These are phyloP conservation scores for Fusarium marasasianum DNA, from an alignment of 2,329 filamentous ascomycete species.

Conservation along the genomic window DNA sequence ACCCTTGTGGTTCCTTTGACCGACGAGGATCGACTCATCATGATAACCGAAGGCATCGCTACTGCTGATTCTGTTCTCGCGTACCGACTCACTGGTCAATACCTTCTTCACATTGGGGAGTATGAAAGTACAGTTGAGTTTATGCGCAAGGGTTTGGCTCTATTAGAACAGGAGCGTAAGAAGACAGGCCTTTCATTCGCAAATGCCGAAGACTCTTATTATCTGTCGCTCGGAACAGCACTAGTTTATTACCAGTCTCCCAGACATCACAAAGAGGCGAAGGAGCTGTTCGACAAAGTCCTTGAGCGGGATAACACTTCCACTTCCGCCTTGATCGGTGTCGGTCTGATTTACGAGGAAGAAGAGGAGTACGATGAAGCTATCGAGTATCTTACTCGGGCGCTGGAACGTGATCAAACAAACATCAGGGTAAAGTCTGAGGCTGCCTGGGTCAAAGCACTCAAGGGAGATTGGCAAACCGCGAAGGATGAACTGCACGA, in stretches of 20 bases:
- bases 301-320: slow-evolving; percentile 78
- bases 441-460: slow-evolving; percentile 89
- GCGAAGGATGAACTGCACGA: slow-evolving; percentile 76
- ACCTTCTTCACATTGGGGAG: slow-evolving; percentile 86
- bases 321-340: slow-evolving; percentile 84
- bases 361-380: slow-evolving; percentile 89
- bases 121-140: slow-evolving; percentile 83
- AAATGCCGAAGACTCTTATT: slow-evolving; percentile 78
- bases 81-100: slow-evolving; percentile 83
- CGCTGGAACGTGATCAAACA: slow-evolving; percentile 74
- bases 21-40: slow-evolving; percentile 80
- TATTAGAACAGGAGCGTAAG: slow-evolving; percentile 66
- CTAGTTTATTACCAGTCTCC: slow-evolving; percentile 91
- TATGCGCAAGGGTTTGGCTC: slow-evolving; percentile 76
- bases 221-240: slow-evolving; percentile 83
- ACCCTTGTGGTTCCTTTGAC: slow-evolving; percentile 68
- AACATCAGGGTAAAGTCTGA: slow-evolving; percentile 87
- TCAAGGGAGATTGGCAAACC: slow-evolving; percentile 77
- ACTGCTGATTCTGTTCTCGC: slow-evolving; percentile 78
- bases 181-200: slow-evolving; percentile 75
- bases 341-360: slow-evolving; percentile 92
- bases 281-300: slow-evolving; percentile 83
- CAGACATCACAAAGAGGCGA: slow-evolving; percentile 88
- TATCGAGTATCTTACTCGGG: slow-evolving; percentile 80
- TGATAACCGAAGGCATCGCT: slow-evolving; percentile 80